Percentiles rank a stretch among this genome's conserved stretches.
Evolutionary conservation across 176 grass and related monocot species (phyloP).

Genomic region (Chloris gayana): DNA sequence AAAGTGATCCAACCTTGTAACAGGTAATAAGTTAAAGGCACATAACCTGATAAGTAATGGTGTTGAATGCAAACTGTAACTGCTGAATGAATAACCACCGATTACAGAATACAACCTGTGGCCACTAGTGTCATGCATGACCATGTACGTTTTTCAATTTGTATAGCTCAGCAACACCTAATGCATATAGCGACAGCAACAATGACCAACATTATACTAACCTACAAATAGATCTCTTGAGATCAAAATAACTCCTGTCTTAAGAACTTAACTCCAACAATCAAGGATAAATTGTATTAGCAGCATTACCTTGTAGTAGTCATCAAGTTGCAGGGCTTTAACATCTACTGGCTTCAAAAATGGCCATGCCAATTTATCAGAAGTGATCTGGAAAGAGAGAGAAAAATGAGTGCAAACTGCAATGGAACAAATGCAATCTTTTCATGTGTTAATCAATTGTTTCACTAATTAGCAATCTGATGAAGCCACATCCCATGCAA

Average conservation of each 20-base stretch:
- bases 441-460: neutral
- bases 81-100: neutral
- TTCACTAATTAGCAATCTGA: neutral
- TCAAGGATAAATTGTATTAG: conserved; percentile 10
- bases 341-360: conserved; percentile 89
- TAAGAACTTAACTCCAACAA: conserved; percentile 2
- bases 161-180: neutral
- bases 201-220: neutral
- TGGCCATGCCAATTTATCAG: conserved; percentile 63
- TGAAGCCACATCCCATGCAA: neutral
- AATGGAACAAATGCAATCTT: conserved; percentile 7
- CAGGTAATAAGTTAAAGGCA: conserved; percentile 4
- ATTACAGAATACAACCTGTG: neutral
- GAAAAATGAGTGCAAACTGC: conserved; percentile 26
- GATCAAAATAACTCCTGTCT: neutral
- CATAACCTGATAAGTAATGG: neutral
- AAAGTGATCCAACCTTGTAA: conserved; percentile 17
- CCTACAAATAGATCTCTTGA: conserved; percentile 10
- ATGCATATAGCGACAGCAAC: conserved; percentile 18
- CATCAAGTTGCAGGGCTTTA: conserved; percentile 63
- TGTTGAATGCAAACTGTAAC: neutral
- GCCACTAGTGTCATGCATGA: neutral
- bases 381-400: conserved; percentile 62
- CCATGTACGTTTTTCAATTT: neutral
- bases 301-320: conserved; percentile 75